These are phyloP conservation scores for Isabelozyma heimii DNA, from an alignment of 805 yeast genomes.

Conservation along the genomic window DNA sequence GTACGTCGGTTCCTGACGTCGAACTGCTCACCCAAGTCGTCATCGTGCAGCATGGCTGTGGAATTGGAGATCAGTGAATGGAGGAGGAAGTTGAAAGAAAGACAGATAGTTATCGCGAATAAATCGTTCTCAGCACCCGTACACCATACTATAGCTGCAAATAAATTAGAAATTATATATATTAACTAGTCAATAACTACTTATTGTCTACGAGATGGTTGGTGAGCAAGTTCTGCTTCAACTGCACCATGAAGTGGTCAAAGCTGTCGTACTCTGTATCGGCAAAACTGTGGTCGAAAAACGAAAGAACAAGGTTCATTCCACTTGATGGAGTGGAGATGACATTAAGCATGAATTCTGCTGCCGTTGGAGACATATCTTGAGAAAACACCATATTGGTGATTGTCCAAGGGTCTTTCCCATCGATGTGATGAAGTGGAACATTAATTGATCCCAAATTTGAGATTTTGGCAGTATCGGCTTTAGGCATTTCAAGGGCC, in stretches of 20 bases:
- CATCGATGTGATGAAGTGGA: slow-evolving; percentile 11
- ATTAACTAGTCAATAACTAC: no score
- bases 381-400: slow-evolving; percentile 34
- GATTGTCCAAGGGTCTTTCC: slow-evolving; percentile 20
- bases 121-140: no score
- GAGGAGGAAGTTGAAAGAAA: no score
- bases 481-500: slow-evolving; percentile 20
- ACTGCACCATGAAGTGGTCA: slow-evolving; percentile 15
- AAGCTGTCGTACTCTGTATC: slow-evolving; percentile 20
- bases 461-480: slow-evolving; percentile 33
- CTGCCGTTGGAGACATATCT: slow-evolving; percentile 29
- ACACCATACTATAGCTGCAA: no score
- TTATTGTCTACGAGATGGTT: neutral
- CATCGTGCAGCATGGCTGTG: neutral
- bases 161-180: no score
- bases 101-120: no score
- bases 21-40: neutral
- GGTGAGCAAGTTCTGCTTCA: slow-evolving; percentile 17
- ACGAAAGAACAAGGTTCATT: slow-evolving; percentile 31
- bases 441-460: slow-evolving; percentile 31
- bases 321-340: slow-evolving; percentile 31
- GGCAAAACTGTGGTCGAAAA: slow-evolving; percentile 23
- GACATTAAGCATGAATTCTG: slow-evolving; percentile 34
- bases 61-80: neutral
- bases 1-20: slow-evolving; percentile 22